Conservation (phyloP, 192 early-diverging fungal species). For the Rhizoclosmatium globosum region DNA sequence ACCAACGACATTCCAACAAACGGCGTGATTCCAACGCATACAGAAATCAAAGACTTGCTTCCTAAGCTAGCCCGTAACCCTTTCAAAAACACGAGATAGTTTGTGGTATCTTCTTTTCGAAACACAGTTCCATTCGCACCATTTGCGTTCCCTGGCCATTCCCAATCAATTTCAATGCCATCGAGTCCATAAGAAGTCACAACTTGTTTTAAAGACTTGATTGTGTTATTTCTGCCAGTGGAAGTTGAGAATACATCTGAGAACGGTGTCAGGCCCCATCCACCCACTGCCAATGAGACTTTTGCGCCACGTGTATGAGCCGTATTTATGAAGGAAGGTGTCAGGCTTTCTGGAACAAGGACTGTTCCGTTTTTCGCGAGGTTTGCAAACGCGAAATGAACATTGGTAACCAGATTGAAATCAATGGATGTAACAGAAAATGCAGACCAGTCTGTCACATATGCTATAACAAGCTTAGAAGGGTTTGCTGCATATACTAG, state of each 20-base stretch:
- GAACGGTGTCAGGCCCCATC: conserved; percentile 9
- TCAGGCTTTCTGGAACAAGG: not conserved
- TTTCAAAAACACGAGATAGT: conserved; percentile 12
- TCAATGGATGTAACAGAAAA: not conserved
- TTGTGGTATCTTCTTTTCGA: not conserved
- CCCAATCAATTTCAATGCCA: conserved; percentile 20
- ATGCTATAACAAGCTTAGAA: not conserved
- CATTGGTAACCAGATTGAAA: not conserved
- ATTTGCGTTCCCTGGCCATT: not conserved
- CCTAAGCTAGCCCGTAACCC: not conserved
- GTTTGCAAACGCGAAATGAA: not conserved
- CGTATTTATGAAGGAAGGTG: not conserved
- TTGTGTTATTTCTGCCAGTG: not conserved
- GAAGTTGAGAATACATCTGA: not conserved
- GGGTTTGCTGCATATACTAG: too few species aligned
- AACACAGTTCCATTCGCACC: not conserved
- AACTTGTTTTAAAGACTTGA: not conserved
- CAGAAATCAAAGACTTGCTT: not conserved
- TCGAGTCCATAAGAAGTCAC: not conserved
- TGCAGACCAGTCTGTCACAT: not conserved
- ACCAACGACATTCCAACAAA: not conserved
- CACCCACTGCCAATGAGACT: not conserved
- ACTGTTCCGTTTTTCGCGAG: not conserved
- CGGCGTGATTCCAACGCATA: not conserved
- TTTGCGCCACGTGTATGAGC: not conserved